Evolutionary conservation across 2,329 filamentous ascomycete species (phyloP).

Genomic region (Colletotrichum cereale): DNA sequence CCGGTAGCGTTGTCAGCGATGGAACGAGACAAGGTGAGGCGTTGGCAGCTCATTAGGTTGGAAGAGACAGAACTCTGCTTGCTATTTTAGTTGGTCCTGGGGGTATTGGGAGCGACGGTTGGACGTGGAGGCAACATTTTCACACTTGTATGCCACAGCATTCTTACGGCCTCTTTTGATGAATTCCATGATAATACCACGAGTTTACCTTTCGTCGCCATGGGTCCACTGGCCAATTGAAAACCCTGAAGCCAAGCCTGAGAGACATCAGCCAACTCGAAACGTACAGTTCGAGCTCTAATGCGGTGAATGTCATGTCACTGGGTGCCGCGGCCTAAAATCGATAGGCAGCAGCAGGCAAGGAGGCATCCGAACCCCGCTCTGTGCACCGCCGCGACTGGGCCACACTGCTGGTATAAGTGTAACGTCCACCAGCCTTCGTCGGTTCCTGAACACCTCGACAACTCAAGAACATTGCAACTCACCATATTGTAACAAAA

Average conservation of each 20-base stretch:
- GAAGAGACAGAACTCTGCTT: neutral
- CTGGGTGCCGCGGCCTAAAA: neutral
- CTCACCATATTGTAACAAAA: neutral
- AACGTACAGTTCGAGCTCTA: no score
- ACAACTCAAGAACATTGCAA: neutral
- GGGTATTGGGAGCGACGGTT: neutral
- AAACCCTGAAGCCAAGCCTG: no score
- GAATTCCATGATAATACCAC: constrained; percentile 18
- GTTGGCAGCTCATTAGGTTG: constrained; percentile 2
- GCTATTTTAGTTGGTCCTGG: neutral
- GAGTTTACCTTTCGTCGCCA: neutral
- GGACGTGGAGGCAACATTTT: neutral
- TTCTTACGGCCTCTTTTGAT: constrained; percentile 31
- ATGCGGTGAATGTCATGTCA: neutral
- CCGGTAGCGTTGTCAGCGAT: constrained; percentile 8
- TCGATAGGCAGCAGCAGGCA: constrained; percentile 18
- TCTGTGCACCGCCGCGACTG: neutral
- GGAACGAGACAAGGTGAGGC: constrained; percentile 26
- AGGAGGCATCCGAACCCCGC: constrained; percentile 31
- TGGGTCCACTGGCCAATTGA: neutral
- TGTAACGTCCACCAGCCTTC: neutral
- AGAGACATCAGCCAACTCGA: neutral
- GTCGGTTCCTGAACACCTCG: neutral
- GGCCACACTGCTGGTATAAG: neutral
- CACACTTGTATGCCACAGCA: constrained; percentile 15